Evolutionary conservation across 2,329 filamentous ascomycete genomes (phyloP), one percentile per base, ranked within the genome.

Genomic region (Fusarium ramigenum): DNA sequence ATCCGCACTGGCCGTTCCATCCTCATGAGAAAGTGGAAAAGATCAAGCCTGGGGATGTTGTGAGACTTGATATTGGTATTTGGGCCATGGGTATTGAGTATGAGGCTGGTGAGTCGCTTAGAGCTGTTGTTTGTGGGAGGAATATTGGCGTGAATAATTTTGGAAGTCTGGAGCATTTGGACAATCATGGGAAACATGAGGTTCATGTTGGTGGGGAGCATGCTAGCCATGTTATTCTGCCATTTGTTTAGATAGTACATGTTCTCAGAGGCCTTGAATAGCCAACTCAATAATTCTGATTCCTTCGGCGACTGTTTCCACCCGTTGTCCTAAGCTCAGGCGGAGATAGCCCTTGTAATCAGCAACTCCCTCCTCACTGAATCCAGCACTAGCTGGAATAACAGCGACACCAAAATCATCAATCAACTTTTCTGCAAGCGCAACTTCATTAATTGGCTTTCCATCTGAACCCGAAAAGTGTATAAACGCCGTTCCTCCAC

Each of bases 81-180:
- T 68, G 65, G 65, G 65, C 65, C 0, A 68, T 68, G 63, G 65
- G 65, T 5, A 68, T 68, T 5, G 65, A 68, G 25, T 68, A 68
- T 28, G 63, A 68, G 5, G 47, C 56, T 9, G 65, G 65, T 0
- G 65, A 68, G 36, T 68, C 63, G 0, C 34, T 68, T 5, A 25
- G 65, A 2, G 63, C 47, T 10, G 54, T 68, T 16, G 30, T 68
- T 1, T n/a, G 19, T 8, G 63, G 65, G 0, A 37, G 63, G 2
- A 68, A 68, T 19, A 10, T 68, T 6, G 65, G 65, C 0, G 65
- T 68, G 0, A 68, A 42, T 19, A 68, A 68, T 1, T 68, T 68
- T 42, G 65, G 65, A 30, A 68, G 63, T 11, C 7, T 67, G 14
- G 65, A 68, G 15, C 65, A 68, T 47, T 28, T 54, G 4, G 63